A percentile compares a stretch with the other conserved stretches of the same genome.
Conservation (phyloP, 2,329 filamentous ascomycete species). For the Byssochlamys sp. region DNA sequence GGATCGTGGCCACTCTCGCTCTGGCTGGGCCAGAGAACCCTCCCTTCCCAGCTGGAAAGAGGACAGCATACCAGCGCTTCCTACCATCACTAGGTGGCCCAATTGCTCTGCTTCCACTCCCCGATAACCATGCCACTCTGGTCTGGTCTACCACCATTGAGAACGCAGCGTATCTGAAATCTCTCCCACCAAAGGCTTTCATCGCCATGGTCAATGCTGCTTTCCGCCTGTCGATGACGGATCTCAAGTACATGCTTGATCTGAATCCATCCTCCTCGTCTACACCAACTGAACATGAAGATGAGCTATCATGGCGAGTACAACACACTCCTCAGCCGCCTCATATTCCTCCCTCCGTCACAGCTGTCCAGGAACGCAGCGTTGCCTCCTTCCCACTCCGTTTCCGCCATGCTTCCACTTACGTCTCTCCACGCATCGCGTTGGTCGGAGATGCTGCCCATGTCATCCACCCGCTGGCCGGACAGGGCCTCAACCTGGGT, state of each 20-base stretch:
- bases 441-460: conserved; percentile 91
- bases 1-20: conserved; percentile 78
- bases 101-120: conserved; percentile 80
- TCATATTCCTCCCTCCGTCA: conserved; percentile 56
- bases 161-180: conserved; percentile 70
- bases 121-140: conserved; percentile 69
- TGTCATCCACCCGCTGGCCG: conserved; percentile 85
- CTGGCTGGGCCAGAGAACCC: conserved; percentile 43
- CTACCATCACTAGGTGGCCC: conserved; percentile 70
- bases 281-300: conserved; percentile 43
- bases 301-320: conserved; percentile 77
- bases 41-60: conserved; percentile 35
- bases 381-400: conserved; percentile 85
- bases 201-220: conserved; percentile 84
- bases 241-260: conserved; percentile 74
- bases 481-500: conserved; percentile 88
- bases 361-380: conserved; percentile 65
- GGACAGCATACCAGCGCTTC: conserved; percentile 89
- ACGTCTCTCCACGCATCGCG: conserved; percentile 80
- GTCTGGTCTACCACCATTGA: conserved; percentile 90
- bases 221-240: conserved; percentile 69
- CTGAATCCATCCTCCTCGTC: conserved; percentile 32
- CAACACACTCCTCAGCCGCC: conserved; percentile 54
- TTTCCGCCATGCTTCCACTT: conserved; percentile 87
- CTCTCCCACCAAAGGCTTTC: conserved; percentile 63